Conservation (phyloP, 176 grass and related monocot genomes). For the Alopecurus myosuroides region DNA sequence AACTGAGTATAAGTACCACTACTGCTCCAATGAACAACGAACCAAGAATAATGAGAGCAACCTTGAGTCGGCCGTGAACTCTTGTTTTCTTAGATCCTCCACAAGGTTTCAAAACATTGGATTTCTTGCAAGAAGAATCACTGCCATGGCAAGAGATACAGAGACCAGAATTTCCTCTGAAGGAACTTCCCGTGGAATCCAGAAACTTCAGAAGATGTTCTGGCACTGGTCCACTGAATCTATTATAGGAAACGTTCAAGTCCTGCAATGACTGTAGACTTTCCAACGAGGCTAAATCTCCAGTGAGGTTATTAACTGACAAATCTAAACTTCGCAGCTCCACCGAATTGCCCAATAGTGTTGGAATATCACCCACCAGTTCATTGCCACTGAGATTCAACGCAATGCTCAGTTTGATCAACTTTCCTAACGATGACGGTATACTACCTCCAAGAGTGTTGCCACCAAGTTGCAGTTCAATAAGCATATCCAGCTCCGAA, state of each 20-base stretch:
- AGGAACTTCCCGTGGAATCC: constrained; percentile 36
- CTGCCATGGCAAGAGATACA: constrained; percentile 34
- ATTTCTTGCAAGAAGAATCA: constrained; percentile 35
- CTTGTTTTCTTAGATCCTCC: constrained; percentile 27
- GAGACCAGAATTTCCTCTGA: constrained; percentile 50
- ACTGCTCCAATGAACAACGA: too few species aligned
- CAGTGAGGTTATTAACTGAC: constrained; percentile 60
- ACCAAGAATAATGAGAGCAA: too few species aligned
- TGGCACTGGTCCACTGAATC: constrained; percentile 46
- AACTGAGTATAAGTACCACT: neutral
- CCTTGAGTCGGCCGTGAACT: neutral
- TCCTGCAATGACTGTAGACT: constrained; percentile 35
- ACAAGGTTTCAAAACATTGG: constrained; percentile 36
- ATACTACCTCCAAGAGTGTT: constrained; percentile 64
- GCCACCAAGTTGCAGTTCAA: constrained; percentile 71
- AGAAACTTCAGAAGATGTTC: constrained; percentile 40
- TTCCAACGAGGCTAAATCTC: constrained; percentile 35
- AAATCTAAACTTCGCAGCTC: constrained; percentile 51
- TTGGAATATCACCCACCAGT: constrained; percentile 40
- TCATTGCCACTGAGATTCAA: constrained; percentile 64
- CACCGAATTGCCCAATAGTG: constrained; percentile 35
- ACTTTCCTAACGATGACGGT: constrained; percentile 49
- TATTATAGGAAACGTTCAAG: constrained; percentile 61
- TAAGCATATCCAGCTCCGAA: constrained; percentile 35
- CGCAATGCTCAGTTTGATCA: constrained; percentile 41